Evolutionary conservation across 2,329 filamentous ascomycete species (phyloP).

Genomic region (Neofusicoccum kwambonambiense): DNA sequence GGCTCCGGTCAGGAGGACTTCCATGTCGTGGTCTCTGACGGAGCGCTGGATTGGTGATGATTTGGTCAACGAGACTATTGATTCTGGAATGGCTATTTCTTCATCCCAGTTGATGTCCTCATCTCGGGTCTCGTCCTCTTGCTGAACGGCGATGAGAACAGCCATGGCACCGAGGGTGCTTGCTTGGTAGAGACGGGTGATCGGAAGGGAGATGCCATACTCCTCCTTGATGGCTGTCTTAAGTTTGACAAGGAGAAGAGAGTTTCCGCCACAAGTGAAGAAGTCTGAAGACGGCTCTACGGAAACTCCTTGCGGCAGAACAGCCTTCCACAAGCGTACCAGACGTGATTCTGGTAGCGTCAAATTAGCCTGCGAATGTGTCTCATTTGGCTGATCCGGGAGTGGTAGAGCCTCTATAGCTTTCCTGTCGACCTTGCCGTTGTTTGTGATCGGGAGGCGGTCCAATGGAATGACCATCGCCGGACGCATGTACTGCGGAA

Average conservation of each 20-base stretch:
- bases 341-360: neutral
- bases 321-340: conserved; percentile 19
- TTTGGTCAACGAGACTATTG: no score
- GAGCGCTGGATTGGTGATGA: neutral
- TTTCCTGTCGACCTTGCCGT: conserved; percentile 22
- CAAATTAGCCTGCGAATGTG: neutral
- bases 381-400: neutral
- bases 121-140: neutral
- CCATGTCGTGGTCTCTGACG: neutral
- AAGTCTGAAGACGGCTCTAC: conserved; percentile 23
- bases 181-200: conserved; percentile 40
- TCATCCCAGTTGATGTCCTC: conserved; percentile 37
- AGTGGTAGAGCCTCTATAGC: conserved; percentile 23
- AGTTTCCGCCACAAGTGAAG: conserved; percentile 45
- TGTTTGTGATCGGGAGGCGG: neutral
- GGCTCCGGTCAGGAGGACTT: conserved; percentile 23
- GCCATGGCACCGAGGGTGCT: conserved; percentile 43
- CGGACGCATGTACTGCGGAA: conserved; percentile 43
- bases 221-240: conserved; percentile 33
- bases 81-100: conserved; percentile 30
- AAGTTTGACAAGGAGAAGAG: conserved; percentile 42
- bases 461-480: conserved; percentile 20
- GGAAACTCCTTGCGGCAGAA: conserved; percentile 20
- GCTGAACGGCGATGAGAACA: neutral
- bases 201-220: conserved; percentile 32